Conservation (phyloP, 805 yeast genomes). For the Ogataea trehalophila region DNA sequence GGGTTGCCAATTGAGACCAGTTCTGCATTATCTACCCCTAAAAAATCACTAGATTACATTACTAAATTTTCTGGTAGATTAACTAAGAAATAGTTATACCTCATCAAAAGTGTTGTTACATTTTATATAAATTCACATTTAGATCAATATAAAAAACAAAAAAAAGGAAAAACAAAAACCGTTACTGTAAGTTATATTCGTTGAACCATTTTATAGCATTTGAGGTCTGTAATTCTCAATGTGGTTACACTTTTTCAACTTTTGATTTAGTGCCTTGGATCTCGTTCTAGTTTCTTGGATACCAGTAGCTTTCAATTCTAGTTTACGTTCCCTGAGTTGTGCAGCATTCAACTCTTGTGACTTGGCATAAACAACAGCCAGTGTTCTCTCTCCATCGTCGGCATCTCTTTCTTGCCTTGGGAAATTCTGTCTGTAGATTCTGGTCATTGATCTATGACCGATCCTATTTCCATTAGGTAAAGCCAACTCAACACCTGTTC, state of each 20-base stretch:
- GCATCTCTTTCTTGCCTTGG: slow-evolving; percentile 37
- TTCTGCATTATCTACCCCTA: slow-evolving; percentile 14
- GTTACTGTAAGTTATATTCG: not conserved
- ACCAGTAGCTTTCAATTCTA: slow-evolving; percentile 42
- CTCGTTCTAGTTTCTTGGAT: slow-evolving; percentile 9
- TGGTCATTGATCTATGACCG: slow-evolving; percentile 71
- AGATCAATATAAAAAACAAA: not conserved
- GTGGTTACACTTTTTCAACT: slow-evolving; percentile 62
- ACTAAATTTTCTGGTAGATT: slow-evolving; percentile 22
- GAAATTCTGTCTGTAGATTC: slow-evolving; percentile 62
- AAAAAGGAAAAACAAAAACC: not conserved
- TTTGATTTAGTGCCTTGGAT: slow-evolving; percentile 37
- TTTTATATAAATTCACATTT: not conserved
- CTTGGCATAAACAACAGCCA: slow-evolving; percentile 16
- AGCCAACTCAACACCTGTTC: slow-evolving; percentile 54
- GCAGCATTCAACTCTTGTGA: slow-evolving; percentile 13
- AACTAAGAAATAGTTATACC: slow-evolving; percentile 7
- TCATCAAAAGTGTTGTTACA: not conserved
- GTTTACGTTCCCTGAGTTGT: slow-evolving; percentile 20
- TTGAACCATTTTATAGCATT: slow-evolving; percentile 17
- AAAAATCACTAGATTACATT: slow-evolving; percentile 18
- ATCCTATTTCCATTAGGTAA: slow-evolving; percentile 73
- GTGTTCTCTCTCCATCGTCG: slow-evolving; percentile 59
- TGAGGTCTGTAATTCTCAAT: slow-evolving; percentile 71
- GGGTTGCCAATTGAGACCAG: slow-evolving; percentile 13